These are phyloP conservation scores for Sarcomyxa edulis DNA, from an alignment of 768 basidiomycete species.

Conservation along the genomic window DNA sequence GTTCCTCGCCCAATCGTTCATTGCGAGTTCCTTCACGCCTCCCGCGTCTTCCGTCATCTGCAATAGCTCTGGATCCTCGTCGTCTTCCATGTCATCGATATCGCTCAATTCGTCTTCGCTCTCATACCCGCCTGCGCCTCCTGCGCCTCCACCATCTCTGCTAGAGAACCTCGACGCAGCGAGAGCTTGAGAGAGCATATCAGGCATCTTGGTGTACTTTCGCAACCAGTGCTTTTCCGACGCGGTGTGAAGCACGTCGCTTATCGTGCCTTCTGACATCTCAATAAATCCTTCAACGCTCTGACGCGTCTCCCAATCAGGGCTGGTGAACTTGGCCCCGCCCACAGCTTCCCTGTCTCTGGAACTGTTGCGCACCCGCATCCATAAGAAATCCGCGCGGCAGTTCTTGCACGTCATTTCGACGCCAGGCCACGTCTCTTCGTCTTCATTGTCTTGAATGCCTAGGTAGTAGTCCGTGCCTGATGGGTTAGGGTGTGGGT, in stretches of 20 bases:
- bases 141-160: conserved; percentile 7
- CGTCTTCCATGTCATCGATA: conserved; percentile 35
- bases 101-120: conserved; percentile 17
- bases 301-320: conserved; percentile 67
- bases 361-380: conserved; percentile 39
- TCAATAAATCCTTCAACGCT: conserved; percentile 70
- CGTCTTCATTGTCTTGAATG: conserved; percentile 69
- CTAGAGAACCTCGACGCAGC: conserved; percentile 34
- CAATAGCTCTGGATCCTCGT: conserved; percentile 37
- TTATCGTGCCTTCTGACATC: conserved; percentile 62
- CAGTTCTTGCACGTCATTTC: conserved; percentile 67
- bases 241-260: conserved; percentile 54
- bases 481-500: conserved; percentile 31
- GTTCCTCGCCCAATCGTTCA: conserved; percentile 67
- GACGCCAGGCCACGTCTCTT: conserved; percentile 58
- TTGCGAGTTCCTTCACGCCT: conserved; percentile 47
- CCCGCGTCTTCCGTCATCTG: conserved; percentile 33
- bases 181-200: conserved; percentile 63
- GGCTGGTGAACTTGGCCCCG: conserved; percentile 29
- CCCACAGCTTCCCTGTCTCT: conserved; percentile 55
- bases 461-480: conserved; percentile 18
- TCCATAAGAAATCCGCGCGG: conserved; percentile 62
- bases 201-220: conserved; percentile 56
- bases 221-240: conserved; percentile 72
- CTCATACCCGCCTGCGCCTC: conserved; percentile 10